These are phyloP conservation scores for Melastoma candidum DNA, from an alignment of 441 rosid species.

Conservation along the genomic window DNA sequence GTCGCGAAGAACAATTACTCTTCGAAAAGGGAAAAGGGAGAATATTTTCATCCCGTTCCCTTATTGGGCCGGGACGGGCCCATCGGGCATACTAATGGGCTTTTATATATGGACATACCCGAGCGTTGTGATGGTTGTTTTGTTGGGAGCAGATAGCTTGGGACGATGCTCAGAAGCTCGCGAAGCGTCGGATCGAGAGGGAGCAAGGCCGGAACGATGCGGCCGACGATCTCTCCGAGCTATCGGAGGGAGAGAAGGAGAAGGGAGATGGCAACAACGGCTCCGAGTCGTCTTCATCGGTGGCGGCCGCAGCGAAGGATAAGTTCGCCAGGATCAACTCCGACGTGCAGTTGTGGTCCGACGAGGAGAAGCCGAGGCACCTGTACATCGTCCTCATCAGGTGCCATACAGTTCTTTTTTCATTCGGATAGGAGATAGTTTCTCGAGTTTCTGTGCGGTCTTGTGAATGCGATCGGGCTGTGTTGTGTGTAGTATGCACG, in stretches of 20 bases:
- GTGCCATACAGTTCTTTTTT: constrained; percentile 12
- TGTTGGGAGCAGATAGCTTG: constrained; percentile 42
- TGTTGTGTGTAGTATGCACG: constrained; percentile 37
- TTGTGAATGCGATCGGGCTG: neutral
- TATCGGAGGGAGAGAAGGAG: constrained; percentile 82
- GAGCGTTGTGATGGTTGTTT: neutral
- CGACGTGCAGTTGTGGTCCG: constrained; percentile 36
- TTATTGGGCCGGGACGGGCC: too few relatives aligned
- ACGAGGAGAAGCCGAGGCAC: constrained; percentile 31
- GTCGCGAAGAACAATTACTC: too few relatives aligned
- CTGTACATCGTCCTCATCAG: constrained; percentile 64
- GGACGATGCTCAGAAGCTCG: constrained; percentile 60
- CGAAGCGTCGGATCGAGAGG: constrained; percentile 50
- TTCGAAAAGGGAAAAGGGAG: too few relatives aligned
- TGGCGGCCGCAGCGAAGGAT: constrained; percentile 9
- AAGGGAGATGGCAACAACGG: constrained; percentile 21
- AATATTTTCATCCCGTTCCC: too few relatives aligned
- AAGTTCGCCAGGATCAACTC: constrained; percentile 34
- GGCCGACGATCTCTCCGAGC: constrained; percentile 61
- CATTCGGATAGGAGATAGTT: neutral
- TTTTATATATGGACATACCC: neutral
- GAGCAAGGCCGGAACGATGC: constrained; percentile 84
- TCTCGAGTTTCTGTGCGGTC: neutral
- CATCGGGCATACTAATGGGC: too few relatives aligned
- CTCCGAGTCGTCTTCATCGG: constrained; percentile 12